These are phyloP conservation scores for Metarhizium sp. DNA, from an alignment of 2,329 filamentous ascomycete species.

Conservation along the genomic window DNA sequence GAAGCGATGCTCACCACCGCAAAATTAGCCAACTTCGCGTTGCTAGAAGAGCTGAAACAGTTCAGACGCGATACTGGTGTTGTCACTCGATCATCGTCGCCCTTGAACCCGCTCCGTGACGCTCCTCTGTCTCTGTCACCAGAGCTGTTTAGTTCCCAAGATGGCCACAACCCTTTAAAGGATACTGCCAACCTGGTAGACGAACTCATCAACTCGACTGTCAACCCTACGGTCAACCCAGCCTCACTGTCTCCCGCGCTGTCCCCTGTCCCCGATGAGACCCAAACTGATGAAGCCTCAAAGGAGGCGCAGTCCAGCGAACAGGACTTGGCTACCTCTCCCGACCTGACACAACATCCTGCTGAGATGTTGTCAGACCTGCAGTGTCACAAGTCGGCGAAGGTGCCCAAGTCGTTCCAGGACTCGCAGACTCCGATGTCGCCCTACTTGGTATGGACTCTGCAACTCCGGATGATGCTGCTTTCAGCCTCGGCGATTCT, in stretches of 20 bases:
- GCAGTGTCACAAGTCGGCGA: constrained; percentile 97
- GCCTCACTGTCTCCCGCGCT: constrained; percentile 51
- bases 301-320: constrained; percentile 15
- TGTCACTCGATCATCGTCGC: constrained; percentile 29
- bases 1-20: constrained; percentile 53
- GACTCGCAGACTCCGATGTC: constrained; percentile 29
- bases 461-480: constrained; percentile 51
- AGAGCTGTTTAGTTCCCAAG: constrained; percentile 45
- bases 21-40: constrained; percentile 40
- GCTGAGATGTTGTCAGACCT: constrained; percentile 99
- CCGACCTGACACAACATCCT: constrained; percentile 99
- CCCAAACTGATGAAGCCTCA: constrained; percentile 5
- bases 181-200: constrained; percentile 29
- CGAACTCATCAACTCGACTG: constrained; percentile 29
- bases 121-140: constrained; percentile 48
- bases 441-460: constrained; percentile 34
- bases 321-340: constrained; percentile 36
- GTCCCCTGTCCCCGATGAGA: constrained; percentile 38
- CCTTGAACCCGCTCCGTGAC: constrained; percentile 31
- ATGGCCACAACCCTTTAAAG: constrained; percentile 21
- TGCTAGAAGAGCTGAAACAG: constrained; percentile 41
- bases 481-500: constrained; percentile 60
- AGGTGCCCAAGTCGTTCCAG: constrained; percentile 39
- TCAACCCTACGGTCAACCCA: constrained; percentile 47
- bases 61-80: constrained; percentile 35